phyloP scores from a whole-genome alignment of 1,284 basidiomycete species.

The Irpex lacteus region DNA sequence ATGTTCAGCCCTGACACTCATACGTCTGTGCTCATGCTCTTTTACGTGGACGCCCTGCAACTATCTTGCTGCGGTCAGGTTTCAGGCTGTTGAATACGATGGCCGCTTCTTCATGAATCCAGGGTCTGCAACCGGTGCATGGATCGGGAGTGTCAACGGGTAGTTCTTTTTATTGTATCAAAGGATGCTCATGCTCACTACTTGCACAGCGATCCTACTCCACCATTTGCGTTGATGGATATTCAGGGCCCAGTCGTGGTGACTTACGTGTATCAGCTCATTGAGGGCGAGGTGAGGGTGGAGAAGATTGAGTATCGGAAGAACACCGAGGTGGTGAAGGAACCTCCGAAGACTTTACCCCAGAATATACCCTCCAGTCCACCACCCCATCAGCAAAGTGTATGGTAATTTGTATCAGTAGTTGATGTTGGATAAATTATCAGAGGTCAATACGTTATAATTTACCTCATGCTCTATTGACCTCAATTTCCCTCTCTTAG shows the following conservation, averaged over 20 bases:
- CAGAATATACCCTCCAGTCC: constrained; percentile 46
- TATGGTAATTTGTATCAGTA: constrained; percentile 27
- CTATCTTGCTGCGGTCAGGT: constrained; percentile 43
- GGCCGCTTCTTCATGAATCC: constrained; percentile 96
- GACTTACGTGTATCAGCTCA: constrained; percentile 93
- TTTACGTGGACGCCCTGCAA: not conserved
- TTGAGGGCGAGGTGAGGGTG: constrained; percentile 88
- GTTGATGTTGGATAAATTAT: not conserved
- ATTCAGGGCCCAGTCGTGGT: constrained; percentile 93
- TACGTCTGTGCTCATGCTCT: constrained; percentile 50
- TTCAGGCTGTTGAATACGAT: constrained; percentile 92
- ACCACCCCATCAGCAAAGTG: constrained; percentile 27
- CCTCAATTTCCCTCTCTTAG: too few species aligned
- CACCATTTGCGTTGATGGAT: constrained; percentile 92
- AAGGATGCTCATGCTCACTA: not conserved
- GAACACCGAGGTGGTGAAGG: constrained; percentile 47
- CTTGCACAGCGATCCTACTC: constrained; percentile 55
- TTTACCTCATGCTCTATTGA: too few species aligned
- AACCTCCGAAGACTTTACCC: constrained; percentile 35
- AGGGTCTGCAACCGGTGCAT: constrained; percentile 93
- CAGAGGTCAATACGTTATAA: not conserved
- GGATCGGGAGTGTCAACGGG: constrained; percentile 78
- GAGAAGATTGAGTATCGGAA: constrained; percentile 84
- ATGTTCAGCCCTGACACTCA: constrained; percentile 96
- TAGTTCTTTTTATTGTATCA: constrained; percentile 27